Base-by-base conservation (phyloP, 139 green algal species). In the Micromonas commoda region DNA sequence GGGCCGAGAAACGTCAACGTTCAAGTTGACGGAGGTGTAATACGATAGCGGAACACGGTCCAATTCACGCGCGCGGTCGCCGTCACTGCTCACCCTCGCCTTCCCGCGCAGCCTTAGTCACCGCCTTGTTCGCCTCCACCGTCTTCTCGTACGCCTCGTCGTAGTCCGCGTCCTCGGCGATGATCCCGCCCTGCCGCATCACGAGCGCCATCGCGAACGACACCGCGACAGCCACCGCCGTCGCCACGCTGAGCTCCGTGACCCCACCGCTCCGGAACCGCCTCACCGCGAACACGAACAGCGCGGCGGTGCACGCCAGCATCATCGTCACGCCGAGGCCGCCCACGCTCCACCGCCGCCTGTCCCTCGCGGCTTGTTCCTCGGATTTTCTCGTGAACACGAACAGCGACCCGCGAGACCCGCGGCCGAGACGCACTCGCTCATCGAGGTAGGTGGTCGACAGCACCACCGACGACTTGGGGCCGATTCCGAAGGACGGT, bases 401-500 rank as follows among this genome's bases (percentile, higher is more conserved):
- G 61, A 78, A 78, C 54, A 54, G 33, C 38, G 24, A 52, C 23
- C 72, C 72, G 31, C 72, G 72, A 1, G 19, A n/a, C 4, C 91
- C 91, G 72, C 82, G 85, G 26, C 91, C 91, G 64, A 96, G 71
- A 19, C 91, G 83, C 64, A 96, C 80, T 0, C 83, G 76, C 60
- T 92, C 88, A 72, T 94, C 89, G 34, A 96, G 70, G 82, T 93
- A 96, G 0, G 87, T 90, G 0, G 91, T 96, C n/a, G 81, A 76
- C 45, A 96, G 85, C 29, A 86, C 78, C 73, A 96, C 91, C 28
- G 37, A 76, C 67, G 72, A 87, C 52, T 78, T 61, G 0, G 84
- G 84, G 29, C 90, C 91, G 35, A 93, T 87, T 57, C 20, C 6
- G 1, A 68, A 53, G 0, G 26, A 24, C 1, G 72, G 72, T 0